Evolutionary conservation across 306 rosid genomes (phyloP).

Genomic region (Begonia fuchsioides): DNA sequence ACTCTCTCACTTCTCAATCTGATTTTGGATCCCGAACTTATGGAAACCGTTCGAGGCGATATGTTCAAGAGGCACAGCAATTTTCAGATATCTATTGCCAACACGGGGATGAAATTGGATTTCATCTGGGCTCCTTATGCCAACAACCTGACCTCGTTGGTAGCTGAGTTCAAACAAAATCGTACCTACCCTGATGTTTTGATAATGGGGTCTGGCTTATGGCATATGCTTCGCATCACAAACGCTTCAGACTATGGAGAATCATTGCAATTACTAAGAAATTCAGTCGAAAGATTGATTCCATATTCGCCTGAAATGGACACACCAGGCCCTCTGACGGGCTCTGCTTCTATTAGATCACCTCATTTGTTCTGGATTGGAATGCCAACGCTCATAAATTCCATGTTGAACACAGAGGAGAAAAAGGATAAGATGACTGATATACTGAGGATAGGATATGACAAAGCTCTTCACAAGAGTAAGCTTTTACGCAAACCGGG

Average conservation of each 20-base stretch:
- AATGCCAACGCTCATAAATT: constrained; percentile 68
- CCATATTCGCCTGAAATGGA: constrained; percentile 40
- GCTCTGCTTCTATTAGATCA: constrained; percentile 33
- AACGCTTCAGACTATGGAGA: constrained; percentile 48
- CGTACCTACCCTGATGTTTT: constrained; percentile 60
- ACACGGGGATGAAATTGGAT: constrained; percentile 65
- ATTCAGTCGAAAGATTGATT: constrained; percentile 30
- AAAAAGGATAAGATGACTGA: constrained; percentile 84
- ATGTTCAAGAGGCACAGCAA: constrained; percentile 64
- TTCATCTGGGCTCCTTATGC: constrained; percentile 79
- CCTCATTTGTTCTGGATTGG: constrained; percentile 84
- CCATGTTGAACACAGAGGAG: constrained; percentile 72
- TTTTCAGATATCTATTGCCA: constrained; percentile 43
- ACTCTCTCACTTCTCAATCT: constrained; percentile 38
- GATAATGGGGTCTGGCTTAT: constrained; percentile 72
- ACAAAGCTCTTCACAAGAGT: constrained; percentile 32
- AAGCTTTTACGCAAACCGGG: constrained; percentile 40
- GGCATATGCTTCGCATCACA: constrained; percentile 70
- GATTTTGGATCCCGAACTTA: constrained; percentile 32
- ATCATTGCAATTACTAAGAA: constrained; percentile 26
- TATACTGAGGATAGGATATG: constrained; percentile 39
- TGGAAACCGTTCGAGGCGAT: constrained; percentile 28
- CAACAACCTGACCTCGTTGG: constrained; percentile 43
- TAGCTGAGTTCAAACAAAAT: constrained; percentile 28
- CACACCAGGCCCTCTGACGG: constrained; percentile 21